phyloP scores from a whole-genome alignment of 2,329 filamentous ascomycete species.

The Diaporthe ampelina region DNA sequence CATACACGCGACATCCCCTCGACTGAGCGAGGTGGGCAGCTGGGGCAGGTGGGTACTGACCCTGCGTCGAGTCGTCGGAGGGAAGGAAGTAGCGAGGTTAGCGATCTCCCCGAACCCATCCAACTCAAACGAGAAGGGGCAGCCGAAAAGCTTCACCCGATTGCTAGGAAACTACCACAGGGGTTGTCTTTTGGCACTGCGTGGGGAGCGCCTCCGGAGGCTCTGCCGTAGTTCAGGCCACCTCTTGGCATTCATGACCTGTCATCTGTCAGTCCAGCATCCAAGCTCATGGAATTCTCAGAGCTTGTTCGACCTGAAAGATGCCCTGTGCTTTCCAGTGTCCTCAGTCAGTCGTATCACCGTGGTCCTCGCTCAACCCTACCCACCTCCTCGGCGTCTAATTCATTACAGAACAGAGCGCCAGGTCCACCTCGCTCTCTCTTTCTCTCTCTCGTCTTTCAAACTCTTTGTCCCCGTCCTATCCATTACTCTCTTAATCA shows the following conservation, averaged over 20 bases:
- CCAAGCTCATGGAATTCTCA: neutral
- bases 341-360: neutral
- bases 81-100: constrained; percentile 25
- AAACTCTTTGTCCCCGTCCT: no score
- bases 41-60: neutral
- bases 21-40: constrained; percentile 2
- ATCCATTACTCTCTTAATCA: neutral
- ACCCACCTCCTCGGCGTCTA: neutral
- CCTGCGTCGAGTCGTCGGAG: neutral
- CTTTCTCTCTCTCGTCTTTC: neutral
- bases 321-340: neutral
- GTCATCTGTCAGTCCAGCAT: constrained; percentile 16
- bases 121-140: constrained; percentile 10
- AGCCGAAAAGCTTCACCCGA: constrained; percentile 24
- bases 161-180: neutral
- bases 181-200: neutral
- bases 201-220: neutral
- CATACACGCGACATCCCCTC: constrained; percentile 15
- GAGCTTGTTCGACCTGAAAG: neutral
- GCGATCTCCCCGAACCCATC: constrained; percentile 25
- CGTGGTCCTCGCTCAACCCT: neutral
- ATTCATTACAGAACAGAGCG: neutral
- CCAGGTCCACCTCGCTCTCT: constrained; percentile 7
- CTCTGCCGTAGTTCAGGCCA: constrained; percentile 20
- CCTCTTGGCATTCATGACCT: constrained; percentile 16